These are phyloP conservation scores for Trypanosoma avium DNA, from an alignment of 208 protist genomes.

Conservation along the genomic window DNA sequence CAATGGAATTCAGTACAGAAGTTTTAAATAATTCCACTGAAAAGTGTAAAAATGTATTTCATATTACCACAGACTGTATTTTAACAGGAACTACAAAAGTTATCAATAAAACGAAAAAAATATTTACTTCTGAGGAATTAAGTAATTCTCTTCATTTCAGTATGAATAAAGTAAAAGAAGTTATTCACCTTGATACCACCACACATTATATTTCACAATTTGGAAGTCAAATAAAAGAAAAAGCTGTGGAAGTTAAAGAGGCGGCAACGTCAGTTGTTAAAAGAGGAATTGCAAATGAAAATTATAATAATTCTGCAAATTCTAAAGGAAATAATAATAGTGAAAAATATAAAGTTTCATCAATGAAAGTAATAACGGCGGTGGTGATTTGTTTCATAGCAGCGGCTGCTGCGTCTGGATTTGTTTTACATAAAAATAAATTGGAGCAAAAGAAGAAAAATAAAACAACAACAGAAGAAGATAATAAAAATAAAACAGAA, in stretches of 20 bases:
- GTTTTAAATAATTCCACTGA: no score
- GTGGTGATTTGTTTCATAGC: no score
- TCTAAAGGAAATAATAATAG: no score
- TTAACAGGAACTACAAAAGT: no score
- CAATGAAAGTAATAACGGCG: no score
- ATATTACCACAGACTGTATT: no score
- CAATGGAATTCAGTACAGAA: no score
- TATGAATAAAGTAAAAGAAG: neutral
- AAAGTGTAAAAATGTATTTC: no score
- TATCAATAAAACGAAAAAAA: neutral
- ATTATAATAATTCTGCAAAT: no score
- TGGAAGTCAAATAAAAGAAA: neutral
- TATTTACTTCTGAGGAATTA: neutral
- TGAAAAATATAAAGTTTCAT: no score
- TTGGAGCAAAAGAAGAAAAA: neutral
- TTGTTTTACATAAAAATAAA: neutral
- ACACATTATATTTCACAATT: neutral
- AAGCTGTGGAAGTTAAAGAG: neutral
- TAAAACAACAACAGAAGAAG: neutral
- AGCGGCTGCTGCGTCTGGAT: no score
- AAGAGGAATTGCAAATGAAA: neutral
- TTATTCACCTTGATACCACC: neutral
- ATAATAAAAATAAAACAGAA: neutral
- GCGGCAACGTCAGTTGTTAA: neutral
- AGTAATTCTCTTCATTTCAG: neutral